Evolutionary conservation across 306 rosid genomes (phyloP), one percentile per base, ranked within the genome.

Genomic region (Gleditsia sinensis): DNA sequence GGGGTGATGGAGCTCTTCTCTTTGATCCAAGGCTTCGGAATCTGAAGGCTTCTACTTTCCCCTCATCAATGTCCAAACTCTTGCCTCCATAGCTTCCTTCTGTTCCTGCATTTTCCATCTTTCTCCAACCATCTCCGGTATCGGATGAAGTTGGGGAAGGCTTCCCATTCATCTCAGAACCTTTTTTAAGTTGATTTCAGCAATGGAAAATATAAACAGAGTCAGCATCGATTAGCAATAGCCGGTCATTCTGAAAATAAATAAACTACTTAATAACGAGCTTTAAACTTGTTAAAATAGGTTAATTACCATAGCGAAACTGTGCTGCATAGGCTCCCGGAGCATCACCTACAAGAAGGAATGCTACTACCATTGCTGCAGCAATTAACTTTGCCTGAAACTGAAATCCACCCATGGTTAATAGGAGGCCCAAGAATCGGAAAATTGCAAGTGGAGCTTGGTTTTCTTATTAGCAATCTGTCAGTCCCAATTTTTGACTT

Each of bases 351-450:
- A 40, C 14, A 37, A 77, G 62, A 74, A 77, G 42, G 30, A 60
- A 45, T 14, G 67, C 45, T 45, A 77, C 5, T 36, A 76, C 4
- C 53, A 46, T 5, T 17, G 73, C 48, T 24, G 74, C 71, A 21
- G 61, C 59, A 30, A 80, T 58, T 48, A 77, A 78, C 76, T 63
- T 74, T 2, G 20, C 61, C 3, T 46, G 50, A 27, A 68, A 69
- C 2, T 27, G 55, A 30, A 63, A 43, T 24, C 59, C 17, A 9
- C 49, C 25, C 84, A 69, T 85, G 79, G 2, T 51, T 16, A 21
- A 46, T n/a, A 46, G 53, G n/a, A 16, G 53, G 53, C 8, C 53
- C 42, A n/a, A n/a, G 53, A 46, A 16, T 46, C 21, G 4, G 53
- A 20, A 16, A 46, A 46, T 46, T 46, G 53, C 51, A 45, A 46